These are phyloP conservation scores for Metarhizium guizhouense DNA, from an alignment of 2,329 filamentous ascomycete species.

Conservation along the genomic window DNA sequence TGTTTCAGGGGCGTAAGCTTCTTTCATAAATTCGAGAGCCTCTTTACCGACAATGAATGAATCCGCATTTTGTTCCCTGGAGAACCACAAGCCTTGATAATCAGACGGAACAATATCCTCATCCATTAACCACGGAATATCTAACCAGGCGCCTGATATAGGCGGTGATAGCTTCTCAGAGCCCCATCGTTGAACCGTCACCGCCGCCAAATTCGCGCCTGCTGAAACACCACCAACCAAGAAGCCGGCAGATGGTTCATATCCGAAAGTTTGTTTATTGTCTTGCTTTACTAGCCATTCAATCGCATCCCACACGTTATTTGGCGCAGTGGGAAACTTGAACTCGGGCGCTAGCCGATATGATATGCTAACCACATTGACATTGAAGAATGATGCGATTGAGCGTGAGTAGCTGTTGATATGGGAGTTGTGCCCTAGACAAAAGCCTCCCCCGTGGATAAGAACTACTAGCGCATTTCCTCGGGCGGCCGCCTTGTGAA, in stretches of 20 bases:
- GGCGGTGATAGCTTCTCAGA: background rate
- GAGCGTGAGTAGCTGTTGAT: background rate
- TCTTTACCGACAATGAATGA: background rate
- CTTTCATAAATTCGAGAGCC: background rate
- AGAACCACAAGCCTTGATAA: background rate
- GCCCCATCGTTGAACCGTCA: constrained; percentile 7
- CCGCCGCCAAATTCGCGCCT: constrained; percentile 10
- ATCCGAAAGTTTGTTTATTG: no score
- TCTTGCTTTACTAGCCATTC: constrained; percentile 9
- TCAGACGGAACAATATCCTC: background rate
- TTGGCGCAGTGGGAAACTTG: constrained; percentile 30
- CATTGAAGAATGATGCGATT: constrained; percentile 1
- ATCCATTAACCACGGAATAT: background rate
- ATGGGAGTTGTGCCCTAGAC: background rate
- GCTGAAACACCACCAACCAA: constrained; percentile 12
- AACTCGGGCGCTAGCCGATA: constrained; percentile 39
- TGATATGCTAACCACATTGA: constrained; percentile 29
- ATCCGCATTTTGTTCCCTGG: background rate
- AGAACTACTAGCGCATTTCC: no score
- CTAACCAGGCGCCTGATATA: constrained; percentile 18
- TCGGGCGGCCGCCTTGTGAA: no score
- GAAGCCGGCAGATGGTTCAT: no score
- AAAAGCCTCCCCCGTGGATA: background rate
- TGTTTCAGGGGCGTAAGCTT: constrained; percentile 13
- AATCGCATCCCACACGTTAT: constrained; percentile 31